Base-by-base conservation (phyloP, 176 grass and related monocot genomes). In the Guadua angustifolia region DNA sequence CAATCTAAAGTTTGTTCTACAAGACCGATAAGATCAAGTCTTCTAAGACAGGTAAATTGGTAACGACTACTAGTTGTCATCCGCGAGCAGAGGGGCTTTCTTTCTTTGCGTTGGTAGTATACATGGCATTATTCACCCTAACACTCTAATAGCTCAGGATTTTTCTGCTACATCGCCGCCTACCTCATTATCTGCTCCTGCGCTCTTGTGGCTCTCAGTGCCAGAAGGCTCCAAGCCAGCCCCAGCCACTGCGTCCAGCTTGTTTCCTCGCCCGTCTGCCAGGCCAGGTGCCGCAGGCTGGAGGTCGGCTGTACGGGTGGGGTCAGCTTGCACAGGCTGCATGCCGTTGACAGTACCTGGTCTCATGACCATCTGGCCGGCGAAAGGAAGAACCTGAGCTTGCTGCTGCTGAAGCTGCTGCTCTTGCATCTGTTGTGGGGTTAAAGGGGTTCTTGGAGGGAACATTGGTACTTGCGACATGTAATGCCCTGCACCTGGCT, bases 341-440 rank as follows among this genome's bases (percentile, higher is more conserved):
- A 95, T 89, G 52, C 93, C 96, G 11, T 99, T 95, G n/a, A 82
- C 71, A 6, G 81, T 79, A 44, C 74, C 80, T 39, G 88, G 83
- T 87, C 93, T 93, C 85, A 94, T 89, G n/a, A 83, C 64, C 89
- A 99, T 90, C 51, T 93, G 93, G 3, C 85, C 79, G 1, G 87
- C 76, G 89, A 94, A 94, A 40, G 86, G 5, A 62, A 90, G 92
- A 66, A 74, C 92, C 38, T 92, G 87, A 12, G 77, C 85, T 87
- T 94, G 92, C 56, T 94, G 92, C 80, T 94, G 89, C 76, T 91
- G 89, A 45, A 91, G 79, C 57, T 93, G 91, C 78, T 94, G 94
- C 78, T 92, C 91, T 88, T 67, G 92, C 92, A 82, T 86, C 88
- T 94, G 92, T 49, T 94, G 94, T 11, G 92, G 94, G 49, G 82